Evolutionary conservation across 176 grass and related monocot species (phyloP).

Genomic region (Rhipidocladum racemiflorum): DNA sequence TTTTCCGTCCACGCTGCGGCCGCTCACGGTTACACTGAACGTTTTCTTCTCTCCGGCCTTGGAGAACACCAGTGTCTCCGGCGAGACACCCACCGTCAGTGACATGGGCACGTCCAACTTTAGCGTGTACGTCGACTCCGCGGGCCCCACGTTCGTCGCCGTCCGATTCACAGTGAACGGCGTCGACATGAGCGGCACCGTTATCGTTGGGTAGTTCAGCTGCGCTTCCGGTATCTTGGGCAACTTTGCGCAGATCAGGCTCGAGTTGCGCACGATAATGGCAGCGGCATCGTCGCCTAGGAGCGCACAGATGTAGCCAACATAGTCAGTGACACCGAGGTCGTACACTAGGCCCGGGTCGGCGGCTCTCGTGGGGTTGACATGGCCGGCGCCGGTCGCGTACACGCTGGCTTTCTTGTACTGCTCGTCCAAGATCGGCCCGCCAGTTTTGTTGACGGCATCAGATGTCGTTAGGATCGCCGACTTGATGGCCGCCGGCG

Average conservation of each 20-base stretch:
- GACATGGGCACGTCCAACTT: neutral
- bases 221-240: neutral
- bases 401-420: neutral
- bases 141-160: constrained; percentile 30
- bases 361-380: constrained; percentile 24
- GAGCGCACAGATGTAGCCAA: too few species aligned
- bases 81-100: constrained; percentile 1
- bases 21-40: constrained; percentile 32
- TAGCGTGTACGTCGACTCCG: constrained; percentile 9
- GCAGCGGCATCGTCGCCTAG: neutral
- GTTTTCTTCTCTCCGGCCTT: constrained; percentile 4
- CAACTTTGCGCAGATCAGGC: constrained; percentile 20
- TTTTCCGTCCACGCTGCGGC: neutral
- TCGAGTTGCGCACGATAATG: neutral
- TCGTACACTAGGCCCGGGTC: constrained; percentile 51
- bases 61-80: constrained; percentile 19
- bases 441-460: neutral
- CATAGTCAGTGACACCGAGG: constrained; percentile 25
- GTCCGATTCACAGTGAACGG: constrained; percentile 27
- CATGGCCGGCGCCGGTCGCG: constrained; percentile 41
- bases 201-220: constrained; percentile 46
- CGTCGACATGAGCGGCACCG: neutral
- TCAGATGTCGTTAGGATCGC: constrained; percentile 51
- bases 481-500: constrained; percentile 41
- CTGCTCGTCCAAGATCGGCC: constrained; percentile 28